These are phyloP conservation scores for Pythium plurisporium DNA, from an alignment of 352 stramenopile genomes.

Conservation along the genomic window DNA sequence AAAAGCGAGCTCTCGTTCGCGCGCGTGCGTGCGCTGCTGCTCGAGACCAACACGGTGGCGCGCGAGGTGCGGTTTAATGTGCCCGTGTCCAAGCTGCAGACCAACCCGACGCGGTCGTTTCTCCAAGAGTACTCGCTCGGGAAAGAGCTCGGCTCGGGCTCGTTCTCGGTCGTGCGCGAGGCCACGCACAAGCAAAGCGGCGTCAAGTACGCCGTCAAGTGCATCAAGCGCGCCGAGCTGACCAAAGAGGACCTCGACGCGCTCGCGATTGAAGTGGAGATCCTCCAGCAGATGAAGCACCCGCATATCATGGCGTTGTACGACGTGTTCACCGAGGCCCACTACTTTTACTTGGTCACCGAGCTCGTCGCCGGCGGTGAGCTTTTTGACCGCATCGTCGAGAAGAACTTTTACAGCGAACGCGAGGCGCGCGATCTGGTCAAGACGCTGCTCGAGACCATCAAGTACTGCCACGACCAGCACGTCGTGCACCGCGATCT, in stretches of 20 bases:
- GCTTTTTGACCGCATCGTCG: conserved; percentile 84
- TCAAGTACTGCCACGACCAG: conserved; percentile 80
- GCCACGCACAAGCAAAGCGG: conserved; percentile 38
- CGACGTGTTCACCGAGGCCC: conserved; percentile 89
- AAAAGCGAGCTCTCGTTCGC: conserved; percentile 47
- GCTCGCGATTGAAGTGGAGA: conserved; percentile 73
- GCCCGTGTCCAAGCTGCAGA: conserved; percentile 38
- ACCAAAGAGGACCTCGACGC: conserved; percentile 44
- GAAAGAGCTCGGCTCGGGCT: conserved; percentile 45
- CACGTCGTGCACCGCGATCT: conserved; percentile 84
- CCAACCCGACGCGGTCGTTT: conserved; percentile 38
- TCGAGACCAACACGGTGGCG: conserved; percentile 49
- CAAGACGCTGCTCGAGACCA: conserved; percentile 73
- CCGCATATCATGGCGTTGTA: conserved; percentile 88
- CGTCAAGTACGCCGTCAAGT: conserved; percentile 64
- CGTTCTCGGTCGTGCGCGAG: conserved; percentile 50
- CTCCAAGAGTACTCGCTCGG: conserved; percentile 56
- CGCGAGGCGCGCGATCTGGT: conserved; percentile 72
- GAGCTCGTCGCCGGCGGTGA: conserved; percentile 92
- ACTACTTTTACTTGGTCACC: conserved; percentile 97
- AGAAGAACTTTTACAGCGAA: conserved; percentile 87
- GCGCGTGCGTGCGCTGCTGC: conserved; percentile 65
- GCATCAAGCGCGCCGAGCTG: conserved; percentile 82
- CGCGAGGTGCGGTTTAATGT: conserved; percentile 66
- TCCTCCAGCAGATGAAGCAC: conserved; percentile 84